Evolutionary conservation across 1,284 basidiomycete genomes (phyloP).

Genomic region (Xanthoconium separans): DNA sequence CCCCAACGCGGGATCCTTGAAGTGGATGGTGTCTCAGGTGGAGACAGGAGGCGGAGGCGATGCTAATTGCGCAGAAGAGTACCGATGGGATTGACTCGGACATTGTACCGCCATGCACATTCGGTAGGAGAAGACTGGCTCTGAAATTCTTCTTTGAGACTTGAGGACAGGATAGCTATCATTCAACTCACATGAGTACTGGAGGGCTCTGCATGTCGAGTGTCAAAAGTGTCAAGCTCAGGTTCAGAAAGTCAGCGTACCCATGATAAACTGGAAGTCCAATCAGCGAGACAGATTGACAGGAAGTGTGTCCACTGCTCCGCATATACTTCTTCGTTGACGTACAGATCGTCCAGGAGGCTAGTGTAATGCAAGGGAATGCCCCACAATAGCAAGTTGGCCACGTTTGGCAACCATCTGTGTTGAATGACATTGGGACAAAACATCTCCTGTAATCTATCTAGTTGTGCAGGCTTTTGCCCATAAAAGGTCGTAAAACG

Average conservation of each 20-base stretch:
- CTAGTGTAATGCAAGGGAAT: constrained; percentile 26
- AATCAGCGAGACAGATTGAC: constrained; percentile 26
- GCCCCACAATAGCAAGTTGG: constrained; percentile 28
- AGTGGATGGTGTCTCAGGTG: constrained; percentile 26
- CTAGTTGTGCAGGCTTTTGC: constrained; percentile 28
- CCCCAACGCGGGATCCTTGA: constrained; percentile 20
- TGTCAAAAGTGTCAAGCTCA: constrained; percentile 12
- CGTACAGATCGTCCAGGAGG: constrained; percentile 30
- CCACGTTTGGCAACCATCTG: constrained; percentile 17
- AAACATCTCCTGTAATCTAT: constrained; percentile 33
- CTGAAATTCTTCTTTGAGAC: constrained; percentile 10
- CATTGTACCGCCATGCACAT: constrained; percentile 22
- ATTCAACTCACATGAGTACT: constrained; percentile 28
- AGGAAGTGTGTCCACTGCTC: constrained; percentile 35
- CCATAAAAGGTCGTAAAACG: constrained; percentile 32
- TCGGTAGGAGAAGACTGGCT: constrained; percentile 27
- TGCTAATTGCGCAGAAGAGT: constrained; percentile 24
- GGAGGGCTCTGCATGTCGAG: constrained; percentile 21
- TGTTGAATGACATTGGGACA: constrained; percentile 18
- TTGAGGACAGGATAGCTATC: no score
- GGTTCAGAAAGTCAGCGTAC: constrained; percentile 11
- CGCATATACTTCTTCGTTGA: constrained; percentile 34
- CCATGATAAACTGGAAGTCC: constrained; percentile 29
- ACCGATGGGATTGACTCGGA: constrained; percentile 24
- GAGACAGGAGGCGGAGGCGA: constrained; percentile 30